Percentiles rank a stretch among this genome's conserved stretches.
Conservation (phyloP, 2,329 filamentous ascomycete species). For the Aspergillus vadensis region DNA sequence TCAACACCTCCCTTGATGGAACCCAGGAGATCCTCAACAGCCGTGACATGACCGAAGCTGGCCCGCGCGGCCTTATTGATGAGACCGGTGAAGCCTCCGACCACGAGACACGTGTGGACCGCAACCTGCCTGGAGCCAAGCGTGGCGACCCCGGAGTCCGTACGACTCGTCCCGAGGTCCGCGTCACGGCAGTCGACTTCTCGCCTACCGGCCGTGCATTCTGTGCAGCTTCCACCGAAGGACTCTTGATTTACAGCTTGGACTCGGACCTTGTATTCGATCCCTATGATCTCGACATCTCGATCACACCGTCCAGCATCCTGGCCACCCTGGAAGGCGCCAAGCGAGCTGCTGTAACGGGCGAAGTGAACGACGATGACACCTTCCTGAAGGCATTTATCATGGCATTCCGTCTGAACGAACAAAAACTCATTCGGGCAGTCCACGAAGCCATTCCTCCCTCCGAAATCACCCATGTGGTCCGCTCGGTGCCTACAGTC, state of each 20-base stretch:
- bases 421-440: conserved; percentile 74
- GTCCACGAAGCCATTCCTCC: conserved; percentile 84
- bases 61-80: conserved; percentile 81
- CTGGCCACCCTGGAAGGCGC: conserved; percentile 66
- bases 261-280: conserved; percentile 86
- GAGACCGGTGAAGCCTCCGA: conserved; percentile 87
- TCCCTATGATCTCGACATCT: conserved; percentile 92
- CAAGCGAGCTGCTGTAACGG: conserved; percentile 33
- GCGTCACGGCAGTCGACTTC: conserved; percentile 82
- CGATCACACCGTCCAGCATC: conserved; percentile 85
- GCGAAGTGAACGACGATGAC: conserved; percentile 69
- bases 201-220: conserved; percentile 87
- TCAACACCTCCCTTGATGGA: conserved; percentile 92
- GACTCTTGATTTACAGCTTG: conserved; percentile 87
- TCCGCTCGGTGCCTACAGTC: conserved; percentile 75
- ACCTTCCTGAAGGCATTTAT: conserved; percentile 83
- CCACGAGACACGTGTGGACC: conserved; percentile 79
- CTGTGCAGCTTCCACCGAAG: conserved; percentile 93
- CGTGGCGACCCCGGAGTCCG: conserved; percentile 82
- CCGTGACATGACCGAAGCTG: conserved; percentile 85
- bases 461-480: conserved; percentile 72
- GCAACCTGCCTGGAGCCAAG: conserved; percentile 78
- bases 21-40: conserved; percentile 98
- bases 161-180: conserved; percentile 75
- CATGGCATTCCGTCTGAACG: conserved; percentile 96